Conservation (phyloP, 495 filamentous ascomycete species). For the Podospora pseudoanserina region DNA sequence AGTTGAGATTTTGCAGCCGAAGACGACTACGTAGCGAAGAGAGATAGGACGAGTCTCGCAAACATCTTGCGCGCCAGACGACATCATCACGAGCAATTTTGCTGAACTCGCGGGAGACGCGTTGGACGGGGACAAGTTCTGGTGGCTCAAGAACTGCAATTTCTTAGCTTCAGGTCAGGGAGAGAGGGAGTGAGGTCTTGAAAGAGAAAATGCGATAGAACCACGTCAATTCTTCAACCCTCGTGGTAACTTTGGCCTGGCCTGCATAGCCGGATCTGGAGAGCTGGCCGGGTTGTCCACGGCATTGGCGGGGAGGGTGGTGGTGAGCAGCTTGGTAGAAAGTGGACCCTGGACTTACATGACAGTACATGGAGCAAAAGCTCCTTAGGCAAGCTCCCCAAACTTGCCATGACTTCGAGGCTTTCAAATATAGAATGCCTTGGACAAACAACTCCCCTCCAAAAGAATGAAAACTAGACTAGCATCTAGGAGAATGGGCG, state of each 20-base stretch:
- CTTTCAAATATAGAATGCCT: background rate
- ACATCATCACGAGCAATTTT: conserved; percentile 69
- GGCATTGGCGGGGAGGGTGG: background rate
- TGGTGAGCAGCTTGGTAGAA: background rate
- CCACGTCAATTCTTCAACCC: too few species aligned
- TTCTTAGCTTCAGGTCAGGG: background rate
- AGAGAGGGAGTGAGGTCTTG: background rate
- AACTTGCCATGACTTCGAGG: conserved; percentile 23
- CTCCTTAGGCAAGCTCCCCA: conserved; percentile 67
- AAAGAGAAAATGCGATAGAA: background rate
- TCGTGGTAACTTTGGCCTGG: too few species aligned
- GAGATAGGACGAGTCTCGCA: conserved; percentile 60
- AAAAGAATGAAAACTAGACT: background rate
- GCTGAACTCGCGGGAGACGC: conserved; percentile 63
- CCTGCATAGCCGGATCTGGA: background rate
- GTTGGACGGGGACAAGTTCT: conserved; percentile 69
- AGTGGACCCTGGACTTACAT: conserved; percentile 49
- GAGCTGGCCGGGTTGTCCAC: background rate
- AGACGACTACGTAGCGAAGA: conserved; percentile 47
- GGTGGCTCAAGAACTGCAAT: conserved; percentile 60
- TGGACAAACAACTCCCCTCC: background rate
- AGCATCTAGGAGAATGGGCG: background rate
- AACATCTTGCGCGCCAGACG: conserved; percentile 72
- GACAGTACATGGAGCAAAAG: conserved; percentile 70
- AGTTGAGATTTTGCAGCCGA: conserved; percentile 21